Percentiles rank a stretch among this genome's conserved stretches.
Conservation (phyloP, 768 basidiomycete species). For the Podaxis rugospora region DNA sequence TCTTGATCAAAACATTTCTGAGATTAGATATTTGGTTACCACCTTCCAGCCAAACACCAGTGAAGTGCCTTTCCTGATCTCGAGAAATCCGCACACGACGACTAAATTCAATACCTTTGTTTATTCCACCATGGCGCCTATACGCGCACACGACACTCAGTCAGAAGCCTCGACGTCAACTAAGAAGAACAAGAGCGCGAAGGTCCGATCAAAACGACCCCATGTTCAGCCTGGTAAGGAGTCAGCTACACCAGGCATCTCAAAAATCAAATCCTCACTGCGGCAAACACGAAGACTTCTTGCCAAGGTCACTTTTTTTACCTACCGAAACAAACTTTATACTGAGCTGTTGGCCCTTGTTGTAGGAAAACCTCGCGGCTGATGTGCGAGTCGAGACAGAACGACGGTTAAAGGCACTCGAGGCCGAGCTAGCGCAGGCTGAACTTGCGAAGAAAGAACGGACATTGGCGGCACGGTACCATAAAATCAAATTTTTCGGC, state of each 20-base stretch:
- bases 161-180: constrained; percentile 23
- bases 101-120: neutral
- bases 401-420: constrained; percentile 68
- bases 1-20: constrained; percentile 14
- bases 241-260: constrained; percentile 57
- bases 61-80: neutral
- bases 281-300: constrained; percentile 81
- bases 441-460: constrained; percentile 66
- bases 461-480: constrained; percentile 72
- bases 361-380: constrained; percentile 76
- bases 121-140: constrained; percentile 19
- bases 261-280: constrained; percentile 81
- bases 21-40: constrained; percentile 19
- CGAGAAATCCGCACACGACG: neutral
- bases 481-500: constrained; percentile 96
- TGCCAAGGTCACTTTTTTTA: constrained; percentile 55
- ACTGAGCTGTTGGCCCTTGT: neutral
- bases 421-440: constrained; percentile 65
- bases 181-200: constrained; percentile 17
- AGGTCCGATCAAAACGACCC: constrained; percentile 17
- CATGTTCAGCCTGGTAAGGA: constrained; percentile 25
- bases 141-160: constrained; percentile 18
- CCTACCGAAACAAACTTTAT: neutral
- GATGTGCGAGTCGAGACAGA: constrained; percentile 80
- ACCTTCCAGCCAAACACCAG: constrained; percentile 15